A percentile compares a stretch with the other conserved stretches of the same genome.
phyloP scores from a whole-genome alignment of 1,284 basidiomycete species.

The Megacollybia platyphylla region DNA sequence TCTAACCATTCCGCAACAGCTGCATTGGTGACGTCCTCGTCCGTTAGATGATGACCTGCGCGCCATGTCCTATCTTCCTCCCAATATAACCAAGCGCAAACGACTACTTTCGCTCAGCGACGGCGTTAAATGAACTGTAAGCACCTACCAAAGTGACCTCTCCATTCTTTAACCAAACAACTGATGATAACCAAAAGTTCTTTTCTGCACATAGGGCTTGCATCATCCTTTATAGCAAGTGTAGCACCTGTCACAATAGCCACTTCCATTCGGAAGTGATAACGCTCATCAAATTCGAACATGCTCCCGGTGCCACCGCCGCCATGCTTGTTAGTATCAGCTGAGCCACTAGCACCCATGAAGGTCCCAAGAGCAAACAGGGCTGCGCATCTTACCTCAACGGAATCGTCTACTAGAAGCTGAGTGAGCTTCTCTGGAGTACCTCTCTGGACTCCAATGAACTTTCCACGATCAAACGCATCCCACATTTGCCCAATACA shows the following conservation, averaged over 20 bases:
- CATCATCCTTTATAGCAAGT: constrained; percentile 83
- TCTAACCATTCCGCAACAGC: constrained; percentile 75
- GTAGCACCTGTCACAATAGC: constrained; percentile 67
- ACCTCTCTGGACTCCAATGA: constrained; percentile 69
- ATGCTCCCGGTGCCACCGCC: constrained; percentile 84
- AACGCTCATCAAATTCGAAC: constrained; percentile 70
- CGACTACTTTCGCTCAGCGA: constrained; percentile 26
- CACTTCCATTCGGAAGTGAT: constrained; percentile 71
- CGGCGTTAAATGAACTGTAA: neutral
- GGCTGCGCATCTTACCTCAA: constrained; percentile 87
- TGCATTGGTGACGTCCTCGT: constrained; percentile 54
- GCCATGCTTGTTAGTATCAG: constrained; percentile 51
- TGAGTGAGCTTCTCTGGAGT: constrained; percentile 82
- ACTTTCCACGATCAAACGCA: constrained; percentile 82
- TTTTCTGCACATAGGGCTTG: constrained; percentile 92
- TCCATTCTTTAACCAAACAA: constrained; percentile 90
- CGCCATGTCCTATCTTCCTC: constrained; percentile 68
- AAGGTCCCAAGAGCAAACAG: constrained; percentile 91
- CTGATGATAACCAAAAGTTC: constrained; percentile 89
- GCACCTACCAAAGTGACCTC: constrained; percentile 62
- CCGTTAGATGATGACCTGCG: constrained; percentile 16
- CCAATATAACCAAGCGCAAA: constrained; percentile 94
- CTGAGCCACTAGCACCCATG: constrained; percentile 79
- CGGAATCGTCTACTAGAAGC: constrained; percentile 79
- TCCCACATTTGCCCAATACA: constrained; percentile 97